Evolutionary conservation across 2,329 filamentous ascomycete genomes (phyloP).

Genomic region (Didymella glomerata): DNA sequence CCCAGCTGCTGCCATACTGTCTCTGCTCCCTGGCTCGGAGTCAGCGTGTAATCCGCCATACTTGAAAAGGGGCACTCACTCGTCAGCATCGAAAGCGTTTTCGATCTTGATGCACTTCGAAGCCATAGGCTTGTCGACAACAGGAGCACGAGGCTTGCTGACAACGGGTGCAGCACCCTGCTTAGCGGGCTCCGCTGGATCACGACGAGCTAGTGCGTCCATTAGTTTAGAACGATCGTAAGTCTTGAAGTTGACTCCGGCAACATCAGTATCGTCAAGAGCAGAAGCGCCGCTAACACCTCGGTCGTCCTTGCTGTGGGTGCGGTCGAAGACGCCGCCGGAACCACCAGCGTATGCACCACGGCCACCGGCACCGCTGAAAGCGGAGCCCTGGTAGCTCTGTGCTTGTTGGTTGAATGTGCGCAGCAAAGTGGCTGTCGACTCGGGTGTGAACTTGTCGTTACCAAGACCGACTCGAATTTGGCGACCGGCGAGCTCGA

Average conservation of each 20-base stretch:
- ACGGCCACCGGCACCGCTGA: constrained; percentile 88
- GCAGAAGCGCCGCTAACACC: constrained; percentile 87
- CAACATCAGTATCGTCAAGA: constrained; percentile 96
- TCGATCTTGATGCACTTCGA: constrained; percentile 93
- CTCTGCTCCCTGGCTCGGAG: constrained; percentile 36
- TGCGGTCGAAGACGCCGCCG: constrained; percentile 82
- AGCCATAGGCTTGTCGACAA: constrained; percentile 80
- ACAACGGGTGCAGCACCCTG: constrained; percentile 52
- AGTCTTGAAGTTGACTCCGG: constrained; percentile 99
- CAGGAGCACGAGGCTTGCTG: constrained; percentile 79
- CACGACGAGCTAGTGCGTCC: constrained; percentile 87
- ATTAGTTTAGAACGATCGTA: constrained; percentile 98
- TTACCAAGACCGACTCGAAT: constrained; percentile 99
- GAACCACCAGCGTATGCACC: constrained; percentile 79
- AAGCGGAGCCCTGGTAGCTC: constrained; percentile 85
- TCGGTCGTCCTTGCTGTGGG: constrained; percentile 89
- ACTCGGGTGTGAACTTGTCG: constrained; percentile 99
- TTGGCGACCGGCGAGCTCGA: constrained; percentile 94
- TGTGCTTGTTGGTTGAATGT: constrained; percentile 75
- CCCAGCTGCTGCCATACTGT: constrained; percentile 64
- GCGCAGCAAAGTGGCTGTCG: constrained; percentile 89
- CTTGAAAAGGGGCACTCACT: constrained; percentile 66
- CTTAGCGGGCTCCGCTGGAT: constrained; percentile 74
- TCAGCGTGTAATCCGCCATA: constrained; percentile 25
- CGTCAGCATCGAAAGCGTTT: constrained; percentile 91